A percentile compares a stretch with the other conserved stretches of the same genome.
These are phyloP conservation scores for Fagopyrum esculentum DNA, from an alignment of 148 eudicot genomes.

Conservation along the genomic window DNA sequence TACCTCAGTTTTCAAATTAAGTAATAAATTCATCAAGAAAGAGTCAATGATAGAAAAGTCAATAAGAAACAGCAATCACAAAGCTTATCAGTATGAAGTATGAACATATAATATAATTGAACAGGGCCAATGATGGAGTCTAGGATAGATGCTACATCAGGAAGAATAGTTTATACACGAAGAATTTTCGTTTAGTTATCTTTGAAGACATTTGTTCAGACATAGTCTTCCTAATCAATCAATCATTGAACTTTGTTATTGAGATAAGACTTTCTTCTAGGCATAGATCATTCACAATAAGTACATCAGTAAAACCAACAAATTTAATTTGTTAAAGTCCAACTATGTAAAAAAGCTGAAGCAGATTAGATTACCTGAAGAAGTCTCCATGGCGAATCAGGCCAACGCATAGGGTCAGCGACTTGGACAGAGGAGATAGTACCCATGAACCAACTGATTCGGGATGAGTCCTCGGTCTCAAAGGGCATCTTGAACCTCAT, in stretches of 20 bases:
- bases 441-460: conserved; percentile 97
- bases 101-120: neutral
- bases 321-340: neutral
- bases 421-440: conserved; percentile 79
- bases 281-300: neutral
- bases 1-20: neutral
- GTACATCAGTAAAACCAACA: conserved; percentile 1
- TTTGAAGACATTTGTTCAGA: conserved; percentile 14
- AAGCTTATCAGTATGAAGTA: neutral
- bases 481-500: conserved; percentile 98
- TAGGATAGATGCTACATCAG: neutral
- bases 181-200: conserved; percentile 14
- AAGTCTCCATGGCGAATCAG: conserved; percentile 97
- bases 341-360: neutral
- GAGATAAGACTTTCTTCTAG: neutral
- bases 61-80: conserved; percentile 3
- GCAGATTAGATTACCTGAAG: conserved; percentile 57
- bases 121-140: neutral
- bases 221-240: neutral
- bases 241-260: neutral
- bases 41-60: conserved; percentile 3
- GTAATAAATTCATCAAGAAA: neutral
- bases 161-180: conserved; percentile 1
- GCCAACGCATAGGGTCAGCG: conserved; percentile 77
- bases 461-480: conserved; percentile 90